phyloP scores from a whole-genome alignment of 176 grass and related monocot genomes.

The Musa schizocarpa region DNA sequence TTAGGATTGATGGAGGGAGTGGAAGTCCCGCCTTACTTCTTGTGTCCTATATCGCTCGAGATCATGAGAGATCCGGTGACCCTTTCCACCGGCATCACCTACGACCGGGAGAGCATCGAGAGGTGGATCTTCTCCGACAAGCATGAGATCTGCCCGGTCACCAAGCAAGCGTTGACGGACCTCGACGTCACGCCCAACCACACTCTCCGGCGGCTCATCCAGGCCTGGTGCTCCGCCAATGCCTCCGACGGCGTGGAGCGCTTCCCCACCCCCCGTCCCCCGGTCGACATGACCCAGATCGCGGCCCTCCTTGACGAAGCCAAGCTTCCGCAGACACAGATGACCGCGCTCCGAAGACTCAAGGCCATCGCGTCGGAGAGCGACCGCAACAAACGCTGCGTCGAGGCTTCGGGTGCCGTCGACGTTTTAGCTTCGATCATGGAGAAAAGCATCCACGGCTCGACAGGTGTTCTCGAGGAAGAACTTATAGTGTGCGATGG shows the following conservation, averaged over 20 bases:
- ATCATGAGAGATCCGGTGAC: constrained; percentile 83
- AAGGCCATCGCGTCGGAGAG: constrained; percentile 41
- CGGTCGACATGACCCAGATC: constrained; percentile 27
- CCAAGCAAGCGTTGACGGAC: constrained; percentile 34
- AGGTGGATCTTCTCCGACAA: constrained; percentile 71
- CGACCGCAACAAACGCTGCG: constrained; percentile 63
- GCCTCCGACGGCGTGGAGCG: constrained; percentile 35
- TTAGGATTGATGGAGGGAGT: constrained; percentile 8
- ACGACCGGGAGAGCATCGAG: constrained; percentile 82
- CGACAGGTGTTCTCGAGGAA: background rate
- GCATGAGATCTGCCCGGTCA: constrained; percentile 43
- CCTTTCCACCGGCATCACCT: constrained; percentile 84
- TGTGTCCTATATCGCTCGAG: constrained; percentile 79
- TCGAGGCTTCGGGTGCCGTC: constrained; percentile 38
- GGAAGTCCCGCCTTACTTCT: constrained; percentile 65
- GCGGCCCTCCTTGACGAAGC: background rate
- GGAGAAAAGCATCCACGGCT: constrained; percentile 4
- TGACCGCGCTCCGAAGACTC: constrained; percentile 36
- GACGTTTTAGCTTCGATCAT: constrained; percentile 42
- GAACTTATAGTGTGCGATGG: background rate
- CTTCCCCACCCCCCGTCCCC: background rate
- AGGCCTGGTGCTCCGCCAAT: constrained; percentile 13
- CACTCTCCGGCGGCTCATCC: constrained; percentile 50
- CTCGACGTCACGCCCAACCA: constrained; percentile 52
- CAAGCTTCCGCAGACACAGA: background rate